Evolutionary conservation across 805 yeast genomes (phyloP).

Genomic region (Wickerhamomyces queroliae): DNA sequence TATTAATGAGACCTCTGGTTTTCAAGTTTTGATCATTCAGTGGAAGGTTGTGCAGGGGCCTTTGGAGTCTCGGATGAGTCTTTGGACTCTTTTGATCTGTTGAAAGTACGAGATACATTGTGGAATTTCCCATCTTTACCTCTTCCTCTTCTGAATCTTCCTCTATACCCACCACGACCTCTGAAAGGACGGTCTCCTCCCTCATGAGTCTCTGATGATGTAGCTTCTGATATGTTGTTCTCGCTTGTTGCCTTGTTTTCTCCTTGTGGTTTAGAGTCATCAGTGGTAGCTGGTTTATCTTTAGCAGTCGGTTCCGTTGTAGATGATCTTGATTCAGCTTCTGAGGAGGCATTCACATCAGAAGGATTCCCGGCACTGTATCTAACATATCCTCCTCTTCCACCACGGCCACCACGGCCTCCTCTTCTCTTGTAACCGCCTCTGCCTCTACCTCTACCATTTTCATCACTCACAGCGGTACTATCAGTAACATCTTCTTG

Average conservation of each 20-base stretch:
- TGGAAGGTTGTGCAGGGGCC: neutral
- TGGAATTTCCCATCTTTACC: neutral
- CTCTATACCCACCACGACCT: neutral
- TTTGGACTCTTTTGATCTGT: neutral
- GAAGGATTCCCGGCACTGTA: neutral
- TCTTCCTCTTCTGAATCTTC: neutral
- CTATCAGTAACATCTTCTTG: no score
- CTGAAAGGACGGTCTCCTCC: no score
- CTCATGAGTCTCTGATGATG: neutral
- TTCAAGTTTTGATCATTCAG: neutral
- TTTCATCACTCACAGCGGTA: neutral
- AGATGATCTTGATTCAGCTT: neutral
- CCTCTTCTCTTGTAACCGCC: neutral
- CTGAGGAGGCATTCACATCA: neutral
- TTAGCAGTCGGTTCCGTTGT: neutral
- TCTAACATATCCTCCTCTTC: neutral
- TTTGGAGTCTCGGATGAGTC: neutral
- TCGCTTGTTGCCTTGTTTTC: neutral
- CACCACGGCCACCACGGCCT: constrained; percentile 1
- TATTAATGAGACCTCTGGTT: no score
- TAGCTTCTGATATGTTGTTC: neutral
- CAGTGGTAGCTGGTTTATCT: neutral
- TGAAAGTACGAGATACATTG: constrained; percentile 1
- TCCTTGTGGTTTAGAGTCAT: neutral
- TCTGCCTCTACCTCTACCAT: neutral